Percentiles rank a stretch among this genome's conserved stretches.
Conservation (phyloP, 306 rosid genomes). For the Myrica gale region DNA sequence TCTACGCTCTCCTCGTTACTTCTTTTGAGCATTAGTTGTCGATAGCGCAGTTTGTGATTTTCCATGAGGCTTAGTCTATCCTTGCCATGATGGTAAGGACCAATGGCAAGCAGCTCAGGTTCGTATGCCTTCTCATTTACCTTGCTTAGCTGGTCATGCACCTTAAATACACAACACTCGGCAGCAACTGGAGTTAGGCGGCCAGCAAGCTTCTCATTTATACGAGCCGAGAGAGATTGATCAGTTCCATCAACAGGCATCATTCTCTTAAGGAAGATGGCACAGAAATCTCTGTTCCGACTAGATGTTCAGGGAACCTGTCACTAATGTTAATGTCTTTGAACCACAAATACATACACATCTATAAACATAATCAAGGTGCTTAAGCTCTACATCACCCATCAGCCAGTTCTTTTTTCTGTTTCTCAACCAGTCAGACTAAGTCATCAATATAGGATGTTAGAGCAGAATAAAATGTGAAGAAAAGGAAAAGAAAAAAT, state of each 20-base stretch:
- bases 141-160: background rate
- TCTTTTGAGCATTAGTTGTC: background rate
- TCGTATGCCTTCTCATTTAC: background rate
- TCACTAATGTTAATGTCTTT: too few relatives aligned
- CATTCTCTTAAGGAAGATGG: too few relatives aligned
- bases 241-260: too few relatives aligned
- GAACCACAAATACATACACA: too few relatives aligned
- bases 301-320: too few relatives aligned
- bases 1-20: background rate
- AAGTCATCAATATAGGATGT: background rate
- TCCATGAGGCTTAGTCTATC: background rate
- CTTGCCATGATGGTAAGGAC: background rate
- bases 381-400: too few relatives aligned
- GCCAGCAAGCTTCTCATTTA: too few relatives aligned
- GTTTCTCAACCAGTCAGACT: too few relatives aligned
- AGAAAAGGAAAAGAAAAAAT: background rate
- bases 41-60: background rate
- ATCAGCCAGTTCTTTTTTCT: too few relatives aligned
- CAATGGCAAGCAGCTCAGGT: background rate
- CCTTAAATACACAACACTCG: background rate
- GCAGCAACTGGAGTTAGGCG: background rate
- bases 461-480: background rate
- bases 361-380: too few relatives aligned
- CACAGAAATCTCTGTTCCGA: too few relatives aligned
- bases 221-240: too few relatives aligned